phyloP scores from a whole-genome alignment of 148 eudicot species.

The Diospyros lotus region DNA sequence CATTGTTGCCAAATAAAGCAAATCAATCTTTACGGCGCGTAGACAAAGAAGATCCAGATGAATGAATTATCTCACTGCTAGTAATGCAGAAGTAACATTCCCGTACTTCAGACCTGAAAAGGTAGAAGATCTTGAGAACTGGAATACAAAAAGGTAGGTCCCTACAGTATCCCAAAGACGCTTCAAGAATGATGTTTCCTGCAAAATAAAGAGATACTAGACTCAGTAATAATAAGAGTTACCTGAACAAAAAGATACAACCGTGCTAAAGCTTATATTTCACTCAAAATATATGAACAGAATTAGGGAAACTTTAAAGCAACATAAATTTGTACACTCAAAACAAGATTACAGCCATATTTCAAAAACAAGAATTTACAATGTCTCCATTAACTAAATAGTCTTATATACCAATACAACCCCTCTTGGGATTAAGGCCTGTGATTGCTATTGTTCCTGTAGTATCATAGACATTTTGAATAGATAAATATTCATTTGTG shows the following conservation, averaged over 20 bases:
- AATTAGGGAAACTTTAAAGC: background rate
- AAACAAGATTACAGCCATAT: background rate
- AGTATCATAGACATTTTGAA: too few relatives aligned
- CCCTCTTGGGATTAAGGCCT: too few relatives aligned
- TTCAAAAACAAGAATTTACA: background rate
- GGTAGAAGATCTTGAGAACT: slow-evolving; percentile 14
- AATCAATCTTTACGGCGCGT: slow-evolving; percentile 5
- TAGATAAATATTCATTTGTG: too few relatives aligned
- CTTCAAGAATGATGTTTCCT: slow-evolving; percentile 28
- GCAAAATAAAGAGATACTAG: background rate
- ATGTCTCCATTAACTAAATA: background rate
- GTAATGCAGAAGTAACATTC: background rate
- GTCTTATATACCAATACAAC: background rate
- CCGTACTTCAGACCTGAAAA: slow-evolving; percentile 28
- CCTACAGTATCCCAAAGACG: slow-evolving; percentile 11
- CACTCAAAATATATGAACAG: background rate
- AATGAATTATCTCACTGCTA: background rate
- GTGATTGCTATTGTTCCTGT: too few relatives aligned
- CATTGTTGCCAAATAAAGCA: slow-evolving; percentile 34
- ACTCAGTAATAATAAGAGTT: background rate
- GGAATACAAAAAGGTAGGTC: background rate
- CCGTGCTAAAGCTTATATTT: background rate
- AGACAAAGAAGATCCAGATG: slow-evolving; percentile 5
- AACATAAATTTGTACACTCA: background rate
- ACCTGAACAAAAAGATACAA: background rate